Evolutionary conservation across 805 yeast species (phyloP).

Genomic region (Kregervanrija fluxuum): DNA sequence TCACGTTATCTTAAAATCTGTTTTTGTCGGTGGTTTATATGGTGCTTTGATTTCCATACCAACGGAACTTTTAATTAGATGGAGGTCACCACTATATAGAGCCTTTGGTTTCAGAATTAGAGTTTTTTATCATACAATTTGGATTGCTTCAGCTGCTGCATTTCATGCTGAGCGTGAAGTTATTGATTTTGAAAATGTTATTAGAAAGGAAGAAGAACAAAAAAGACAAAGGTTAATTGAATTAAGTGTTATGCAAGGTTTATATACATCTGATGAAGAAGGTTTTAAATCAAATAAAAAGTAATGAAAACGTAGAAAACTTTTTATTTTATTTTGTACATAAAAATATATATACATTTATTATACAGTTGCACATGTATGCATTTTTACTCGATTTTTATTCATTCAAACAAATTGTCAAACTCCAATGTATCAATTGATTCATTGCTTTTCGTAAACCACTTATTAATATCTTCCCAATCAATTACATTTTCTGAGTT

Average conservation of each 20-base stretch:
- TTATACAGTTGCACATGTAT: background rate
- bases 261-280: slow-evolving; percentile 25
- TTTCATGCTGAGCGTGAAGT: slow-evolving; percentile 30
- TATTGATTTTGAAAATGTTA: slow-evolving; percentile 25
- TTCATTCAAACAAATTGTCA: background rate
- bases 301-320: background rate
- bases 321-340: background rate
- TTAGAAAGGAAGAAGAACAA: slow-evolving; percentile 26
- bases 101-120: slow-evolving; percentile 30
- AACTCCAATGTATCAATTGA: background rate
- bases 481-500: background rate
- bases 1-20: slow-evolving; percentile 25
- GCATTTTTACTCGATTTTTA: background rate
- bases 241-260: slow-evolving; percentile 26
- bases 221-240: slow-evolving; percentile 27
- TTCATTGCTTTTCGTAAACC: slow-evolving; percentile 1
- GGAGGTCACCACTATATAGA: slow-evolving; percentile 32
- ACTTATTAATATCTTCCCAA: slow-evolving; percentile 4
- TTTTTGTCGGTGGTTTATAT: slow-evolving; percentile 28
- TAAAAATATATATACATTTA: background rate
- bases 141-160: slow-evolving; percentile 30
- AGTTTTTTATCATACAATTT: slow-evolving; percentile 31
- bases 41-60: slow-evolving; percentile 33
- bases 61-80: slow-evolving; percentile 27
- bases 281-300: slow-evolving; percentile 8